These are phyloP conservation scores for Hyparrhenia diplandra DNA, from an alignment of 176 grass and related monocot species.

Conservation along the genomic window DNA sequence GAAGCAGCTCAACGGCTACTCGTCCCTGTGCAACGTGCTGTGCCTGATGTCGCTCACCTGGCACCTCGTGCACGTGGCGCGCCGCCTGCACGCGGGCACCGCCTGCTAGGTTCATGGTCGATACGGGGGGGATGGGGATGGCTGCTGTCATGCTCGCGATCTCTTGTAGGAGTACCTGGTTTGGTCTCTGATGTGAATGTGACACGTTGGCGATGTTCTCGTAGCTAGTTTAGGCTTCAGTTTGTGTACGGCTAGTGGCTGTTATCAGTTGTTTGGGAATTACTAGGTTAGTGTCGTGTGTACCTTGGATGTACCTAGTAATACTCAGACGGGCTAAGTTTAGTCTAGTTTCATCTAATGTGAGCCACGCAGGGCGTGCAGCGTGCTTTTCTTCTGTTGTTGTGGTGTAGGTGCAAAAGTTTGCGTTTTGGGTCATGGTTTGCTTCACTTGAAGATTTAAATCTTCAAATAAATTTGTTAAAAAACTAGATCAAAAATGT, in stretches of 20 bases:
- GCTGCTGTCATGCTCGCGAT: not conserved
- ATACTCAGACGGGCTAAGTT: not conserved
- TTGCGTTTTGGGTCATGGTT: not conserved
- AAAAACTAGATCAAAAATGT: too few relatives aligned
- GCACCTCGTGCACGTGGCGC: slow-evolving; percentile 80
- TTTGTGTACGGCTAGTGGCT: not conserved
- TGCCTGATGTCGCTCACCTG: slow-evolving; percentile 70
- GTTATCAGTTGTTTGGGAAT: not conserved
- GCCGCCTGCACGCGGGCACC: slow-evolving; percentile 20
- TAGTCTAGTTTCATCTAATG: not conserved
- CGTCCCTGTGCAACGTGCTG: slow-evolving; percentile 71
- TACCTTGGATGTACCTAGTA: not conserved
- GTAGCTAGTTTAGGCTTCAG: not conserved
- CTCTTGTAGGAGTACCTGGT: not conserved
- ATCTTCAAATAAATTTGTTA: too few relatives aligned
- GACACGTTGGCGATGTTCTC: not conserved
- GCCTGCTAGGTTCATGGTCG: slow-evolving; percentile 44
- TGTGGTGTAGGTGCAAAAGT: not conserved
- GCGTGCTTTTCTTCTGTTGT: not conserved
- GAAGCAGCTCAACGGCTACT: slow-evolving; percentile 70
- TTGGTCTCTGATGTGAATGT: not conserved
- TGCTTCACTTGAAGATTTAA: not conserved
- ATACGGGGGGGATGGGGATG: not conserved
- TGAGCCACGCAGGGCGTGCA: not conserved
- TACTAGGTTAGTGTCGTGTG: not conserved